Conservation (phyloP, 495 filamentous ascomycete genomes). For the Aspergillus panamensis region DNA sequence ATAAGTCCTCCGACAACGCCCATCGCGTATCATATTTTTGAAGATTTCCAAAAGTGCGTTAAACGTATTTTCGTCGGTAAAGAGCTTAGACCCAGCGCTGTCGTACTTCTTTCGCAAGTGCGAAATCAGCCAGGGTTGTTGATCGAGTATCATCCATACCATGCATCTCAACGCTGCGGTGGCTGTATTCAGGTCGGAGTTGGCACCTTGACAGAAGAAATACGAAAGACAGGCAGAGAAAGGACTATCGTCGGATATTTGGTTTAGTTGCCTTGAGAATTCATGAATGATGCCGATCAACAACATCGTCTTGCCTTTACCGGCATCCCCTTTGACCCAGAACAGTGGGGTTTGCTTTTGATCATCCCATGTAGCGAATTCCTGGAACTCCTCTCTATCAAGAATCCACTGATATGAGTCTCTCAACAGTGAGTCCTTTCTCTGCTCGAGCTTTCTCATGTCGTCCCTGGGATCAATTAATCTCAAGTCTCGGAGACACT, state of each 20-base stretch:
- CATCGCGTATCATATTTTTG: constrained; percentile 32
- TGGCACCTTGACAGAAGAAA: background rate
- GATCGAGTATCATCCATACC: background rate
- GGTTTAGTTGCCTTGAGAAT: background rate
- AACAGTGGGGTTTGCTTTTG: too few relatives aligned
- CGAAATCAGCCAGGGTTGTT: background rate
- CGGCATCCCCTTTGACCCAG: too few relatives aligned
- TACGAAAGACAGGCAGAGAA: background rate
- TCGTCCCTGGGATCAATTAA: too few relatives aligned
- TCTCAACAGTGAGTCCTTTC: too few relatives aligned
- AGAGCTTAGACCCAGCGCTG: background rate
- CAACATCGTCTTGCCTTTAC: too few relatives aligned
- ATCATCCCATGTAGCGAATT: too few relatives aligned
- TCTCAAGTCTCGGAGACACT: too few relatives aligned
- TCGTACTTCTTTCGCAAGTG: background rate
- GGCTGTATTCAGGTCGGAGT: background rate
- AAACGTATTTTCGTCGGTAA: constrained; percentile 9
- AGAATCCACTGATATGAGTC: too few relatives aligned
- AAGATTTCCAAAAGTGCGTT: constrained; percentile 31
- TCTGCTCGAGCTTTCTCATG: too few relatives aligned
- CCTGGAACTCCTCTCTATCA: too few relatives aligned
- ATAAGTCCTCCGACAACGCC: constrained; percentile 23
- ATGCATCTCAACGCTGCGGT: background rate
- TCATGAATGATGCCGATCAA: background rate
- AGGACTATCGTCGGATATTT: background rate